Evolutionary conservation across 106 monocot genomes (phyloP), one percentile per base, ranked within the genome.

Genomic region (Allium sativum): DNA sequence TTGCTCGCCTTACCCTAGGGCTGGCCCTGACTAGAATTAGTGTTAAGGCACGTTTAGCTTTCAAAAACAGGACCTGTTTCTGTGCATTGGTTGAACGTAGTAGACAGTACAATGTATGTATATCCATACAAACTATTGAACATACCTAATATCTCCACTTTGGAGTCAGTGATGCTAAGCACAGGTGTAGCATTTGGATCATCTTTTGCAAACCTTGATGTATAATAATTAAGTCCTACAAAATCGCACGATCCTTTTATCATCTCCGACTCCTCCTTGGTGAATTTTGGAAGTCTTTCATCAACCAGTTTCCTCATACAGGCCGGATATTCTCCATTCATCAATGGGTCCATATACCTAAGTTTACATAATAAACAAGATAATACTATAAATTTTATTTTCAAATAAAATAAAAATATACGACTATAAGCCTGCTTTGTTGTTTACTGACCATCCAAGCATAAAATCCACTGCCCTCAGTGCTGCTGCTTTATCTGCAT

Each of bases 171-270:
- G 45, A 61, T 61, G 44, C 12, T 58, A 58, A 58, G 21, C 13
- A 21, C 7, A 58, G 41, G 21, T 1, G 10, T 58, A n/a, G 10
- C 11, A 58, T 40, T 65, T n/a, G 31, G 57, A 58, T 59, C 16
- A 48, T 12, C 16, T n/a, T 13, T 10, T 11, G 51, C 64, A 66
- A 58, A 73, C 0, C 3, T 18, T 41, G 73, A 9, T 13, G 73
- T 65, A 40, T 73, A 73, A 45, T 73, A 73, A 20, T 73, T 73
- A 44, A 73, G 12, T 18, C 73, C 73, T 8, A 73, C 42, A 20
- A 59, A 73, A 21, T 73, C 65, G n/a, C 42, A 66, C 19, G 73
- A 58, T 16, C 59, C 66, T 52, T 52, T 65, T 1, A 73, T n/a
- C 12, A 19, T 51, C 12, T 59, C 15, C 3, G 66, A 65, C 18